A percentile compares a stretch with the other conserved stretches of the same genome.
Evolutionary conservation across 768 basidiomycete species (phyloP).

Genomic region (Pisolithus tinctorius): DNA sequence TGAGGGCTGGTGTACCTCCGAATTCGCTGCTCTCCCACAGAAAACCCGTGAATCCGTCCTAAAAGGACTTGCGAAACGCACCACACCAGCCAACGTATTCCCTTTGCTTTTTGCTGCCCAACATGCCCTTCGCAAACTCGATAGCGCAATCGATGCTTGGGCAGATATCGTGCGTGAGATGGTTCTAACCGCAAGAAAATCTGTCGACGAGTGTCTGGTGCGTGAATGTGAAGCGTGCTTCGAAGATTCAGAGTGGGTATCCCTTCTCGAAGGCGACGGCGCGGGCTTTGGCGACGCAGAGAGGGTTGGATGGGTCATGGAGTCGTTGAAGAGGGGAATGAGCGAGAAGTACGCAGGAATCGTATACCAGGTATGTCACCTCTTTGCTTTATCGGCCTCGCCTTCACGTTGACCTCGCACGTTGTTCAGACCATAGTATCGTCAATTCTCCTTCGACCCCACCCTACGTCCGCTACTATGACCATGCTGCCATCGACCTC

Average conservation of each 20-base stretch:
- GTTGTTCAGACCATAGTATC: constrained; percentile 59
- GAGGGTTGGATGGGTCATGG: constrained; percentile 70
- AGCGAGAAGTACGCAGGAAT: constrained; percentile 55
- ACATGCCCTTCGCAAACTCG: constrained; percentile 49
- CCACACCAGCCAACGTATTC: constrained; percentile 62
- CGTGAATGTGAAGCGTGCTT: constrained; percentile 59
- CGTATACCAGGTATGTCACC: constrained; percentile 65
- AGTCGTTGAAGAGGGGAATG: constrained; percentile 54
- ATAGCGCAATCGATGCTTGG: constrained; percentile 48
- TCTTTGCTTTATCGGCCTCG: neutral
- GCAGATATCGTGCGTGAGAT: constrained; percentile 44
- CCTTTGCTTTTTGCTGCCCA: constrained; percentile 62
- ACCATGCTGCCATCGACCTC: constrained; percentile 68
- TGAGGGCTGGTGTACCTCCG: constrained; percentile 80
- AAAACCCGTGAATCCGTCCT: constrained; percentile 62
- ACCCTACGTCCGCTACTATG: constrained; percentile 48
- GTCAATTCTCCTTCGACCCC: constrained; percentile 61
- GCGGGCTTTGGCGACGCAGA: constrained; percentile 74
- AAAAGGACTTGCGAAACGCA: constrained; percentile 65
- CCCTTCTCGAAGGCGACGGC: constrained; percentile 68
- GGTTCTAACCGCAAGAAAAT: constrained; percentile 54
- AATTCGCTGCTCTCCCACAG: constrained; percentile 66
- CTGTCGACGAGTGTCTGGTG: constrained; percentile 56
- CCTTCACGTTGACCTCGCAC: neutral
- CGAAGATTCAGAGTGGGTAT: constrained; percentile 61